Evolutionary conservation across 495 filamentous ascomycete species (phyloP).

Genomic region (Penicillium canariense): DNA sequence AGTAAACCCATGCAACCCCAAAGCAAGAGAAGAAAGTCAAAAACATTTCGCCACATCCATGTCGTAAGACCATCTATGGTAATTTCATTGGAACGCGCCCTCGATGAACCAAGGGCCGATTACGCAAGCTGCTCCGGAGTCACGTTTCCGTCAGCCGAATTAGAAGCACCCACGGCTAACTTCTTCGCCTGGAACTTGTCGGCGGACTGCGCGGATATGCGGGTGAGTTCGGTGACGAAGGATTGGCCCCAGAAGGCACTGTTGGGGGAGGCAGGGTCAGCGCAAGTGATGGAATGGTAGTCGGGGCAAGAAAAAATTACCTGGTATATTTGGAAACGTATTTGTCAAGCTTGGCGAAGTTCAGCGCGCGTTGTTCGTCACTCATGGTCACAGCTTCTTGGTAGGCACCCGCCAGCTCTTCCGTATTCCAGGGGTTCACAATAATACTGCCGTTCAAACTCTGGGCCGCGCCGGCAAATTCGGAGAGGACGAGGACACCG

Average conservation of each 20-base stretch:
- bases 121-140: conserved; percentile 6
- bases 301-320: conserved; percentile 32
- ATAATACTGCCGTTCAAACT: conserved; percentile 89
- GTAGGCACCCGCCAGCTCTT: conserved; percentile 89
- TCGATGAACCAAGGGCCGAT: not conserved
- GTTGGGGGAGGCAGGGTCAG: conserved; percentile 10
- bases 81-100: conserved; percentile 13
- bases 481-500: conserved; percentile 88
- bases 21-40: conserved; percentile 11
- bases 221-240: conserved; percentile 81
- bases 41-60: conserved; percentile 35
- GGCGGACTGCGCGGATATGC: conserved; percentile 55
- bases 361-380: conserved; percentile 76
- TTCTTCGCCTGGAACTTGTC: conserved; percentile 44
- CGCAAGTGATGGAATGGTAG: not conserved
- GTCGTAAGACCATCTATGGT: conserved; percentile 27
- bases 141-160: conserved; percentile 11
- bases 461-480: conserved; percentile 93
- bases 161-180: conserved; percentile 14
- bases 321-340: conserved; percentile 96
- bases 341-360: conserved; percentile 85
- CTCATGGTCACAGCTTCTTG: conserved; percentile 93
- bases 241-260: conserved; percentile 97
- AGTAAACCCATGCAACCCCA: conserved; percentile 15
- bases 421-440: conserved; percentile 97